Evolutionary conservation across 1,284 basidiomycete species (phyloP), one percentile per base, ranked within the genome.

Genomic region (Irpex lacteus): DNA sequence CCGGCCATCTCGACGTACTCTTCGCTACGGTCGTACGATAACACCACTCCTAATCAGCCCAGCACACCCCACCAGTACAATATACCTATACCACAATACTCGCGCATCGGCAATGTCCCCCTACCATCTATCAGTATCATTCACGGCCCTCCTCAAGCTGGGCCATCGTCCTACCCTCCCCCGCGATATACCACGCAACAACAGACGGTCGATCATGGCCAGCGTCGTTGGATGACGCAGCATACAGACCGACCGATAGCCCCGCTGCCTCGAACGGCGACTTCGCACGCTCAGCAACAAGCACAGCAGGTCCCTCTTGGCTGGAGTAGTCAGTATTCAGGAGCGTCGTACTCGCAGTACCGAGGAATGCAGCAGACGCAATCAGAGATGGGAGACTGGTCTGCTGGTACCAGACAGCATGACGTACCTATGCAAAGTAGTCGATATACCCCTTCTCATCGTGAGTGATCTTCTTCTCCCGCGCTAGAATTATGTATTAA

Each of bases 391-490:
- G 26, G 54, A 2, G 54, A 56, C 13, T 56, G 54, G 54, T 26
- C 54, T 8, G 34, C 32, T 36, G 26, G 19, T 21, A 13, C 21
- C 7, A 32, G 54, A 56, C 54, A 36, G 1, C 2, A 19, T 21
- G 54, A 56, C 15, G 11, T 36, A 15, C 26, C 54, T 56, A 2
- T 3, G 26, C 54, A 56, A 13, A 36, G 34, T 15, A 56, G 34
- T 34, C 54, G 54, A 32, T 21, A 56, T 36, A 56, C 54, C 34
- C 34, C 54, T 36, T 56, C 54, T 32, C 54, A 56, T 56, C 54
- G 54, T 56, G 19, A 13, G 54, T 56, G 34, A 9, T 56, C 34
- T 32, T 15, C 34, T 56, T 56, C 21, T 8, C 21, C 18, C 9
- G 50, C 50, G 18, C n/a, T 53, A 9, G 50, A 9, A 19, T 19